Evolutionary conservation across 192 early-diverging fungal species (phyloP).

Genomic region (Gaertneriomyces sp.): DNA sequence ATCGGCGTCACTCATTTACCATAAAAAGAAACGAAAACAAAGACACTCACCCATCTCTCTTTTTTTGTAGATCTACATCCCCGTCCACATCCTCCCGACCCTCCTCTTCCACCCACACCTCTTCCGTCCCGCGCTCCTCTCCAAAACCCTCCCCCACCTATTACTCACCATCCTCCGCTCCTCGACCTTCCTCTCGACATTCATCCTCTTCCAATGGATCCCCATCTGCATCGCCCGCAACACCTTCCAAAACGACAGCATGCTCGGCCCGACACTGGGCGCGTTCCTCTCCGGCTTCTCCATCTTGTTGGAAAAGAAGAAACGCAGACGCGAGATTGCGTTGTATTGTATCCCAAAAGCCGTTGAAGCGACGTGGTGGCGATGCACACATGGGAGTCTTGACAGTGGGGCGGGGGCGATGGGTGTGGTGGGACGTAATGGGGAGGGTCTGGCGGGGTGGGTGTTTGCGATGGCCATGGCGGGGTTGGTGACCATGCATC

Average conservation of each 20-base stretch:
- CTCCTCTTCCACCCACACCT: slow-evolving; percentile 47
- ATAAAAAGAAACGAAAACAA: too few relatives aligned
- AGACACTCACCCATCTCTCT: too few relatives aligned
- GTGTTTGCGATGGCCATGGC: slow-evolving; percentile 53
- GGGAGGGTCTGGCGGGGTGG: slow-evolving; percentile 36
- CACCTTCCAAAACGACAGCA: slow-evolving; percentile 31
- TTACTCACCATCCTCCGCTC: slow-evolving; percentile 12
- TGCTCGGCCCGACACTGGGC: slow-evolving; percentile 47
- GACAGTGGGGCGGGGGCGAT: slow-evolving; percentile 20
- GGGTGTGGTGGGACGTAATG: slow-evolving; percentile 9
- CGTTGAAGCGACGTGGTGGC: slow-evolving; percentile 64
- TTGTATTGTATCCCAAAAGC: slow-evolving; percentile 82
- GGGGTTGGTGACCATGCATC: slow-evolving; percentile 48
- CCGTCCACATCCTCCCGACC: slow-evolving; percentile 57
- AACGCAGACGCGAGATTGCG: slow-evolving; percentile 65
- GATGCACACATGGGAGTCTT: slow-evolving; percentile 1
- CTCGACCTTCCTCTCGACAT: slow-evolving; percentile 3
- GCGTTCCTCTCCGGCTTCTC: slow-evolving; percentile 61
- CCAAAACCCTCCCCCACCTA: background rate
- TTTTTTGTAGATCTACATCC: slow-evolving; percentile 53
- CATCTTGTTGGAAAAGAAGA: slow-evolving; percentile 57
- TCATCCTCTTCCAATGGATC: background rate
- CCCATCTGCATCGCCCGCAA: slow-evolving; percentile 9
- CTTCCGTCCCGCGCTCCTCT: slow-evolving; percentile 31
- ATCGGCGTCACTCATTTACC: too few relatives aligned